phyloP scores from a whole-genome alignment of 2,329 filamentous ascomycete genomes.

The Nemania bipapillata region DNA sequence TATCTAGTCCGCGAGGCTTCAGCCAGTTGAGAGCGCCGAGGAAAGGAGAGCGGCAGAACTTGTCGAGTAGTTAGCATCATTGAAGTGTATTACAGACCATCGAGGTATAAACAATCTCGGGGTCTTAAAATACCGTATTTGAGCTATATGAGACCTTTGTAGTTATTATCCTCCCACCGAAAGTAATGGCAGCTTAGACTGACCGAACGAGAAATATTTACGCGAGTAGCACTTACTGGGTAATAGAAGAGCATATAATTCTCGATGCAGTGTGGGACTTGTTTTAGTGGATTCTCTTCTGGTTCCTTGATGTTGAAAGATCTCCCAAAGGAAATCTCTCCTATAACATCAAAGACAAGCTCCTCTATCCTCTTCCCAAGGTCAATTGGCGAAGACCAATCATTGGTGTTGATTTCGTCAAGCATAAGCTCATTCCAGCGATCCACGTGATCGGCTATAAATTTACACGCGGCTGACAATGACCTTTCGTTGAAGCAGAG shows the following conservation, averaged over 20 bases:
- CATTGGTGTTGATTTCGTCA: not conserved
- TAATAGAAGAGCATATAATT: constrained; percentile 40
- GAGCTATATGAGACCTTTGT: constrained; percentile 40
- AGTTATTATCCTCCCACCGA: too few relatives aligned
- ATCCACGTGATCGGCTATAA: constrained; percentile 42
- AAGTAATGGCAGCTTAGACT: too few relatives aligned
- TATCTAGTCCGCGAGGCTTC: too few relatives aligned
- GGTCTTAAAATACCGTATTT: constrained; percentile 40
- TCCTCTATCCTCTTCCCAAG: constrained; percentile 24
- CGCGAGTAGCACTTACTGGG: constrained; percentile 22
- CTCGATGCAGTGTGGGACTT: constrained; percentile 33
- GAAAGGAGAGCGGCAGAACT: too few relatives aligned
- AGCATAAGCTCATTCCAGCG: constrained; percentile 42
- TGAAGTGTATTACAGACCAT: constrained; percentile 7
- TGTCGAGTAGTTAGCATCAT: too few relatives aligned
- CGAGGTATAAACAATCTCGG: constrained; percentile 32
- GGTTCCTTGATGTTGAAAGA: constrained; percentile 47
- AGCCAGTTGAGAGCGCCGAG: too few relatives aligned
- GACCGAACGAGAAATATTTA: constrained; percentile 27
- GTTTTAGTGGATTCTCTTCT: constrained; percentile 37
- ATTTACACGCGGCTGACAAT: constrained; percentile 33
- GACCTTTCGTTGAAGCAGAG: constrained; percentile 44
- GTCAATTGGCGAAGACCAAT: constrained; percentile 40
- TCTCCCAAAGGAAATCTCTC: constrained; percentile 43
- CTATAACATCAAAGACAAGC: constrained; percentile 42